phyloP scores from a whole-genome alignment of 805 yeast species.

The Cyberlindnera misumaiensis region DNA sequence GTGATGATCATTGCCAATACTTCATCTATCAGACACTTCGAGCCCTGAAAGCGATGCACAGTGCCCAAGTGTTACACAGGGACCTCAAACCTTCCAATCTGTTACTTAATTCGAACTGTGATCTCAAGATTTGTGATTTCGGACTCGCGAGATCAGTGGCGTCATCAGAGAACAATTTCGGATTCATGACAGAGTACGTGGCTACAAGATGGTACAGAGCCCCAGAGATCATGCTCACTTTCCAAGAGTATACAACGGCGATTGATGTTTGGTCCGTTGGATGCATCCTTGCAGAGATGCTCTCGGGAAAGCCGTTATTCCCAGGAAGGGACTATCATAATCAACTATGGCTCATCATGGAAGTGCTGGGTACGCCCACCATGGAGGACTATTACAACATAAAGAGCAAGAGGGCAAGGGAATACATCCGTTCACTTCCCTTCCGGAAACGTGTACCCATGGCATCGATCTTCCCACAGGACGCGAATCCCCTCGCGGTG shows the following conservation, averaged over 20 bases:
- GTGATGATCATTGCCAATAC: constrained; percentile 65
- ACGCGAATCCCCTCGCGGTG: constrained; percentile 39
- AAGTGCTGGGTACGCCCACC: constrained; percentile 65
- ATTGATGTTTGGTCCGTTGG: constrained; percentile 81
- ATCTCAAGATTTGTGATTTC: constrained; percentile 72
- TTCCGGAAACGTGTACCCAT: constrained; percentile 52
- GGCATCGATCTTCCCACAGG: constrained; percentile 40
- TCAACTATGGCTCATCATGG: constrained; percentile 60
- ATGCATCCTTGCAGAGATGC: constrained; percentile 68
- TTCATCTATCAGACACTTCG: constrained; percentile 64
- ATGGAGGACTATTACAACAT: constrained; percentile 69
- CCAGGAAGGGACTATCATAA: constrained; percentile 73
- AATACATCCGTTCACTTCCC: constrained; percentile 64
- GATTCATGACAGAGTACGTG: constrained; percentile 70
- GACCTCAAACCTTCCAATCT: constrained; percentile 74
- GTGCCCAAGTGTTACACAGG: constrained; percentile 68
- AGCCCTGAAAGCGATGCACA: constrained; percentile 65
- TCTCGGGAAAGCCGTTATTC: constrained; percentile 51
- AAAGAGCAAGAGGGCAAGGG: constrained; percentile 69
- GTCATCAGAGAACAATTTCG: constrained; percentile 40
- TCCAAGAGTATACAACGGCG: constrained; percentile 66
- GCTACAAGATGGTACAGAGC: constrained; percentile 86
- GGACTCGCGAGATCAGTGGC: constrained; percentile 60
- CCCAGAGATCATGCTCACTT: constrained; percentile 74
- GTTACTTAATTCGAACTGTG: constrained; percentile 62